Evolutionary conservation across 2,329 filamentous ascomycete genomes (phyloP).

Genomic region (Venturia pyrina): DNA sequence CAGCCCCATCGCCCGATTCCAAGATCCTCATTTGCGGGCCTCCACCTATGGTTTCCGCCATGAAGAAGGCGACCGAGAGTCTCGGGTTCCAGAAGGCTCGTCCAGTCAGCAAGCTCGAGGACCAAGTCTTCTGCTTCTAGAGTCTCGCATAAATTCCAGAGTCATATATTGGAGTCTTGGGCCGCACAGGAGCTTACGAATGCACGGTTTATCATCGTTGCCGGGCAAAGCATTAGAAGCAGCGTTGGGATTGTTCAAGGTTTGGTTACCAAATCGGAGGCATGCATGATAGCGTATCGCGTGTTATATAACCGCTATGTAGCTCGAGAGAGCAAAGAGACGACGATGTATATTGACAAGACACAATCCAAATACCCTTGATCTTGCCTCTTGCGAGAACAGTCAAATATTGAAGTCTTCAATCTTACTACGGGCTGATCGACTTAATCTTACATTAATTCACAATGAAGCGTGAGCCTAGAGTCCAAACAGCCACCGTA

Average conservation of each 20-base stretch:
- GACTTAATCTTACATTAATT: too few species aligned
- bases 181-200: neutral
- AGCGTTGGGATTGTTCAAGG: neutral
- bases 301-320: neutral
- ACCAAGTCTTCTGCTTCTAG: constrained; percentile 96
- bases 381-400: neutral
- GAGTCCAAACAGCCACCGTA: too few species aligned
- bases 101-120: constrained; percentile 93
- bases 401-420: neutral
- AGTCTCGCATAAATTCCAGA: neutral
- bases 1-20: constrained; percentile 73
- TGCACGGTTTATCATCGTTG: neutral
- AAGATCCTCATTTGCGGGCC: constrained; percentile 94
- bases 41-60: constrained; percentile 89
- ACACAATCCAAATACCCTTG: neutral
- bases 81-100: constrained; percentile 87
- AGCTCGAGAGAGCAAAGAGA: neutral
- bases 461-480: too few species aligned
- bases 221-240: neutral
- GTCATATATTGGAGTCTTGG: neutral
- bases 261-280: neutral
- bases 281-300: neutral
- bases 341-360: neutral
- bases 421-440: neutral
- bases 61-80: constrained; percentile 90